Percentiles rank a stretch among this genome's conserved stretches.
Conservation (phyloP, 2,329 filamentous ascomycete species). For the Nannizzia gypsea region DNA sequence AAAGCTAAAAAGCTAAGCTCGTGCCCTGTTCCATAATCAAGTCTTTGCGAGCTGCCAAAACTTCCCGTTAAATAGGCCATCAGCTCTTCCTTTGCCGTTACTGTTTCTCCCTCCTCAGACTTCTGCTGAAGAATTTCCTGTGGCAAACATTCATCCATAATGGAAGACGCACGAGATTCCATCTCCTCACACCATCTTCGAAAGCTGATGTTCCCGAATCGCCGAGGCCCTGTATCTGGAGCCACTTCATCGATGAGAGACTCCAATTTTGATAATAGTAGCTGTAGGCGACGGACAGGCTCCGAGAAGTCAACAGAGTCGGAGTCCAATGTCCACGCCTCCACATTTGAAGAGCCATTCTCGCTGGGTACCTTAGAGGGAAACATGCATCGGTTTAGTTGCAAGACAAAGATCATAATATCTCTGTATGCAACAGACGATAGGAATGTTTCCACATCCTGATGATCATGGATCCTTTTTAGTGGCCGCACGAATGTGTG, state of each 20-base stretch:
- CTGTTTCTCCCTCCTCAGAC: conserved; percentile 22
- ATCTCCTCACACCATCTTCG: conserved; percentile 67
- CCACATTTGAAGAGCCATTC: conserved; percentile 19
- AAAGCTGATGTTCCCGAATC: conserved; percentile 90
- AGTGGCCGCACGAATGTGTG: conserved; percentile 54
- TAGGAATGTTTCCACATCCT: conserved; percentile 72
- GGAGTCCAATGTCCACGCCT: conserved; percentile 40
- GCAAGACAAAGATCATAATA: conserved; percentile 74
- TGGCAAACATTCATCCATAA: conserved; percentile 49
- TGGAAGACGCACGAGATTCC: conserved; percentile 44
- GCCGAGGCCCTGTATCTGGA: conserved; percentile 69
- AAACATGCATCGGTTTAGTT: conserved; percentile 79
- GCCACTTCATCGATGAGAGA: conserved; percentile 64
- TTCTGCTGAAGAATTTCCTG: conserved; percentile 30
- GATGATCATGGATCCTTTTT: conserved; percentile 75
- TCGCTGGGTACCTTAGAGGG: conserved; percentile 45
- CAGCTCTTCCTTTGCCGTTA: conserved; percentile 54
- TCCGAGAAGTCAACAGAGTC: conserved; percentile 39
- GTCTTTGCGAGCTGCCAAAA: conserved; percentile 76
- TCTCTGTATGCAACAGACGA: conserved; percentile 72
- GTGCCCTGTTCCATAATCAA: conserved; percentile 95
- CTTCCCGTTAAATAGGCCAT: conserved; percentile 67
- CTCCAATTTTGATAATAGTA: conserved; percentile 53
- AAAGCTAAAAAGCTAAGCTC: conserved; percentile 93
- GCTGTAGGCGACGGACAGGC: conserved; percentile 52